phyloP scores from a whole-genome alignment of 345 rosid genomes.

The Garcia nutans region DNA sequence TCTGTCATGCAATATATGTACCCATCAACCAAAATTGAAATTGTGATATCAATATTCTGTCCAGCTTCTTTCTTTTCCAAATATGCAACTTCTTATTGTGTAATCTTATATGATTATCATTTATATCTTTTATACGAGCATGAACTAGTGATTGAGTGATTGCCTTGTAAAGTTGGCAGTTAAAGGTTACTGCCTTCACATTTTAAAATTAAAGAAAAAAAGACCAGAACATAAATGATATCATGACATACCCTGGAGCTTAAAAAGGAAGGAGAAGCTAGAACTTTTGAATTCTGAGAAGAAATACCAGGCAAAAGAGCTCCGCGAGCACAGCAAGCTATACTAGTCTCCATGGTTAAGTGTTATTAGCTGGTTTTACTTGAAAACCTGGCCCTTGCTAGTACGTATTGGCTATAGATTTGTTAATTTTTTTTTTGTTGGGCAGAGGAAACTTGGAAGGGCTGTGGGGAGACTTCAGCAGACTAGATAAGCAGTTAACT shows the following conservation, averaged over 20 bases:
- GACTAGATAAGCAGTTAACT: constrained; percentile 44
- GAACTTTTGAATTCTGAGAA: constrained; percentile 66
- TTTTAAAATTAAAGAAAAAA: too few relatives aligned
- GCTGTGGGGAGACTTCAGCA: not conserved
- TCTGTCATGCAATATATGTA: constrained; percentile 28
- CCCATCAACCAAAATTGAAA: not conserved
- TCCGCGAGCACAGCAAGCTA: constrained; percentile 66
- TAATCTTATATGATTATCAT: not conserved
- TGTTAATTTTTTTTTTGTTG: not conserved
- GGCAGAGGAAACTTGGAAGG: constrained; percentile 10
- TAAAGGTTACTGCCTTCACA: too few relatives aligned
- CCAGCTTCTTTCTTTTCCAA: not conserved
- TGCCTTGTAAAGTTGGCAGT: too few relatives aligned
- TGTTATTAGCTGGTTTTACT: constrained; percentile 1
- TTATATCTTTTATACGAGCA: not conserved
- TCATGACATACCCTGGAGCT: constrained; percentile 52
- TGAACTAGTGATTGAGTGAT: too few relatives aligned
- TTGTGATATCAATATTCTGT: not conserved
- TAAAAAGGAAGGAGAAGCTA: constrained; percentile 58
- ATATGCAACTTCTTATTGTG: not conserved
- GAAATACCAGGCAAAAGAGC: constrained; percentile 59
- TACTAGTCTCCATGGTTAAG: constrained; percentile 54
- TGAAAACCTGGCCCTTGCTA: constrained; percentile 10
- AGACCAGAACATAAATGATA: not conserved
- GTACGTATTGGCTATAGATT: not conserved